Evolutionary conservation across 192 early-diverging fungal genomes (phyloP).

Genomic region (Entrophospora sp.): DNA sequence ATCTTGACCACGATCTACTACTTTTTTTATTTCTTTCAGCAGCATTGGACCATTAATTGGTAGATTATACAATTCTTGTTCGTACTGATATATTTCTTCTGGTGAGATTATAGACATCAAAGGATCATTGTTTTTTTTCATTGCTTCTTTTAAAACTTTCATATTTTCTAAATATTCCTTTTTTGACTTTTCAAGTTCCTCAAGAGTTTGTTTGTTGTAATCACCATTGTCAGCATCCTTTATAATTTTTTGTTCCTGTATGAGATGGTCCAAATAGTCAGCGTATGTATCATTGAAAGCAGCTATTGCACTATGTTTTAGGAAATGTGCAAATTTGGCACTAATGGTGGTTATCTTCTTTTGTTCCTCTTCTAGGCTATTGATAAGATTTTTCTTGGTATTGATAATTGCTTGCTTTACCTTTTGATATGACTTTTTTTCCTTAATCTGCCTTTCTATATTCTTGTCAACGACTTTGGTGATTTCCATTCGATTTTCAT

Average conservation of each 20-base stretch:
- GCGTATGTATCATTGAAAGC: conserved; percentile 21
- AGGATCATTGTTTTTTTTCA: conserved; percentile 14
- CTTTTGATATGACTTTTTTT: conserved; percentile 17
- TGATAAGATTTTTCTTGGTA: background rate
- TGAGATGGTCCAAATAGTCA: conserved; percentile 23
- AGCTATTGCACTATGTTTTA: conserved; percentile 24
- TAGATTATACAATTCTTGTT: conserved; percentile 21
- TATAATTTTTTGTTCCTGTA: conserved; percentile 23
- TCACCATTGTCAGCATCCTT: conserved; percentile 7
- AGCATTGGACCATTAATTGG: conserved; percentile 20
- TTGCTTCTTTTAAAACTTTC: conserved; percentile 23
- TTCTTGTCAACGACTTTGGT: conserved; percentile 19
- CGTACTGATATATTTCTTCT: background rate
- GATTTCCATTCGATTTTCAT: conserved; percentile 12
- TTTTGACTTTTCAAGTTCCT: conserved; percentile 16
- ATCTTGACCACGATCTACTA: conserved; percentile 4
- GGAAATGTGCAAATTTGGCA: conserved; percentile 23
- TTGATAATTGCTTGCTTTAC: conserved; percentile 10
- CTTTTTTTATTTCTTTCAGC: conserved; percentile 15
- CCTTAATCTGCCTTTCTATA: conserved; percentile 18
- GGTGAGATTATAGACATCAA: conserved; percentile 6
- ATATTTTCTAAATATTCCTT: conserved; percentile 17
- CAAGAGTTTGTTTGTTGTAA: conserved; percentile 16
- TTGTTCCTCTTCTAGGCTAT: conserved; percentile 23
- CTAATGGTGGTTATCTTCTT: conserved; percentile 19